Evolutionary conservation across 2,329 filamentous ascomycete genomes (phyloP), one percentile per base, ranked within the genome.

Genomic region (Didymella pinodella): DNA sequence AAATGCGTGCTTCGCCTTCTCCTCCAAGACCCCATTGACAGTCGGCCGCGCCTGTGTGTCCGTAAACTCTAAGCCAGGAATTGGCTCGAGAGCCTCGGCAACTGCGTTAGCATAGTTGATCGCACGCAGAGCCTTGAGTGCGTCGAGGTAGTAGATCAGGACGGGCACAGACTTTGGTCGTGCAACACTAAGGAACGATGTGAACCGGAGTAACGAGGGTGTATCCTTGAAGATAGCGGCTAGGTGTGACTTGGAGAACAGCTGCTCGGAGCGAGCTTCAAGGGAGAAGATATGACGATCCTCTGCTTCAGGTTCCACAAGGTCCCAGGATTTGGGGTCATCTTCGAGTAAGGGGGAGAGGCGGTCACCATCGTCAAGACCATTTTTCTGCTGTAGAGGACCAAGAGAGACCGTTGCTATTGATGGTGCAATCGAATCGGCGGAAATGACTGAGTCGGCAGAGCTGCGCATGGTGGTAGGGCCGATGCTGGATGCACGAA

Each of bases 51-150:
- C 80, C 2, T 78, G 73, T 3, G 81, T 77, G 0, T 81, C 71
- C 0, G 85, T 86, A 56, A 89, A 89, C 2, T 83, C 82, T 31
- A 85, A 78, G 0, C 81, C 84, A 4, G 81, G 75, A 14, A 90
- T 82, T 0, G 82, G 81, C 28, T 85, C 81, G 8, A 91, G 79
- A 2, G 86, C 83, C 60, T 85, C 83, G 1, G 87, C 83, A 34
- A 92, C 82, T 0, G 88, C 85, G 72, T 93, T 91, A 20, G 88
- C 85, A 66, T 92, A 92, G 32, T 83, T 82, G 57, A 93, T 87
- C 1, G 90, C 89, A 65, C 86, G 85, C 12, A 91, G 75, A 0
- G 90, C 89, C 70, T 93, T 93, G 57, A 87, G 75, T 0, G 88
- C 84, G 65, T 91, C 88, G 2, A 92, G 81, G 64, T 92, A 92